phyloP scores from a whole-genome alignment of 176 grass and related monocot species.

The Miscanthus lutarioriparius region DNA sequence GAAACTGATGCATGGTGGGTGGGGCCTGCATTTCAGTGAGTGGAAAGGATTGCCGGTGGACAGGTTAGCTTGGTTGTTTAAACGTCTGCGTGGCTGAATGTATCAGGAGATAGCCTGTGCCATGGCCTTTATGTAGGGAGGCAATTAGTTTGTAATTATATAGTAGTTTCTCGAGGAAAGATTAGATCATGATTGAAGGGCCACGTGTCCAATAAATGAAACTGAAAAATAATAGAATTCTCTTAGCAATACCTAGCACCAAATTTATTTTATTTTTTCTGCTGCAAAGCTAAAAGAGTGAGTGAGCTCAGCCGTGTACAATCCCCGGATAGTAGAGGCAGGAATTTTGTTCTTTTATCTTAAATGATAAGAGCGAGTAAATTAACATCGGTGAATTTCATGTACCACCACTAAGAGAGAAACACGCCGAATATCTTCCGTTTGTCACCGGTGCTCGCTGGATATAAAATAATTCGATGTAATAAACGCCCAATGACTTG shows the following conservation, averaged over 20 bases:
- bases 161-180: not conserved
- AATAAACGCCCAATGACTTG: not conserved
- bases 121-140: too few relatives aligned
- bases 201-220: too few relatives aligned
- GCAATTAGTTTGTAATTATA: not conserved
- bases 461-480: not conserved
- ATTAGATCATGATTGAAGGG: constrained; percentile 2
- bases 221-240: not conserved
- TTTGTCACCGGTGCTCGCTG: not conserved
- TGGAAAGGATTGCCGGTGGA: not conserved
- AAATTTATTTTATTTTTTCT: not conserved
- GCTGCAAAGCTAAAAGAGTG: not conserved
- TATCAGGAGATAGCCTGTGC: not conserved
- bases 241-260: not conserved
- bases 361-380: too few relatives aligned
- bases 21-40: not conserved
- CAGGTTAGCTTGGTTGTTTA: not conserved
- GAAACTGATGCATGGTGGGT: not conserved
- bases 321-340: too few relatives aligned
- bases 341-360: too few relatives aligned
- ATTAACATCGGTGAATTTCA: not conserved
- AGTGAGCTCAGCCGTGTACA: not conserved
- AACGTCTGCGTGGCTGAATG: not conserved
- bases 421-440: not conserved
- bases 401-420: not conserved